Evolutionary conservation across 345 rosid genomes (phyloP).

Genomic region (Syzygium aqueum): DNA sequence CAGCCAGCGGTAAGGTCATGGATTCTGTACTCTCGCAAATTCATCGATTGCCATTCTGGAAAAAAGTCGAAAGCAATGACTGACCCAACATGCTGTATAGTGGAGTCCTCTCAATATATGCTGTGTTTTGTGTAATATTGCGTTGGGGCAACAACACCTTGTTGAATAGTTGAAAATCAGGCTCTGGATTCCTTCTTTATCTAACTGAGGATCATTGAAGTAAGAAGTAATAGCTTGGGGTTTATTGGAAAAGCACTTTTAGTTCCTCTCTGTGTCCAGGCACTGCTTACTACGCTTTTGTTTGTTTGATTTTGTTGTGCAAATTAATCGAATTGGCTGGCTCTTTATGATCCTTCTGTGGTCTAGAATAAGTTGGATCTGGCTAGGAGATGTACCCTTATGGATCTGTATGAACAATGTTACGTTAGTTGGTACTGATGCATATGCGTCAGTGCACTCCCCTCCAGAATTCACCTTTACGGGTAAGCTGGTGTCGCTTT

Average conservation of each 20-base stretch:
- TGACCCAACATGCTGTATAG: background rate
- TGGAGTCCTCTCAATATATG: background rate
- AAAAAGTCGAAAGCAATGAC: background rate
- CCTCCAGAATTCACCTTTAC: background rate
- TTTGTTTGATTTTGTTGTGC: background rate
- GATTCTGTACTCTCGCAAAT: slow-evolving; percentile 25
- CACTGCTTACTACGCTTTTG: background rate
- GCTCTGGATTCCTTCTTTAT: background rate
- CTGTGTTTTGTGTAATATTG: background rate
- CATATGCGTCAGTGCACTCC: background rate
- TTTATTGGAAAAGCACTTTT: background rate
- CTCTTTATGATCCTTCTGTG: background rate
- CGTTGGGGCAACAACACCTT: background rate
- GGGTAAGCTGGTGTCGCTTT: background rate
- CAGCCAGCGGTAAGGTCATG: slow-evolving; percentile 8
- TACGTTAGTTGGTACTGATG: background rate
- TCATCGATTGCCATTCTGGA: slow-evolving; percentile 15
- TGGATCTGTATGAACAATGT: background rate
- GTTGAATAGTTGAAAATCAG: background rate
- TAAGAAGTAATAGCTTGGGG: background rate
- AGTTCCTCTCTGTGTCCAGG: background rate
- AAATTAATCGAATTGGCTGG: background rate
- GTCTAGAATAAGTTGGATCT: background rate
- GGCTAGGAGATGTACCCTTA: background rate
- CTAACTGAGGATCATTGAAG: background rate